Evolutionary conservation across 2,329 filamentous ascomycete species (phyloP), one percentile per base, ranked within the genome.

Genomic region (Dactylellina leptospora): DNA sequence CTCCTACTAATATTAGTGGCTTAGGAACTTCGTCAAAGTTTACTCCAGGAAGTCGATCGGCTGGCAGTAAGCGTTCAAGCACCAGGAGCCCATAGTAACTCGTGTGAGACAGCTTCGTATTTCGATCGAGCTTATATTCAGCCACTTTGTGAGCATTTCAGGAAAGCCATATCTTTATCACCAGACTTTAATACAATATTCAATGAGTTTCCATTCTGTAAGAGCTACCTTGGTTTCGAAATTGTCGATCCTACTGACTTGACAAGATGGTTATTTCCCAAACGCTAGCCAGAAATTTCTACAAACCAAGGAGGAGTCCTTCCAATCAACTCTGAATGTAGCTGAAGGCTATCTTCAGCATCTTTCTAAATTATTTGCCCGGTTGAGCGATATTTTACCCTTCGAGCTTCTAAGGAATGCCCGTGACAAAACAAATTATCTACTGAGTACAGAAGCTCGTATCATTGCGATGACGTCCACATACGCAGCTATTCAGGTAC

Each of bases 381-480:
- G 97, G 79, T 84, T 99, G 50, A 92, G 93, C 75, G 93, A 97
- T 78, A 93, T 96, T 47, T 86, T 93, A 76, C 96, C 95, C 0
- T 99, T 99, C 78, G 95, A 99, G 81, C 93, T 99, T 54, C 82
- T 99, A 62, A 88, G 92, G 55, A 89, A 90, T 61, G 90, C 93
- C 74, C 88, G 90, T 33, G 95, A 99, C 79, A 97, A 96, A 81
- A 90, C 93, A 55, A 97, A 97, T 79, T 99, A 99, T 78, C 86
- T 99, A 4, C 85, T 99, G 30, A 90, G 92, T 4, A 97, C 92
- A 77, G 93, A 97, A 80, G 96, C 96, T n/a, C 89, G 95, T 33
- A 95, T 99, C 74, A 89, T 99, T 75, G 96, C 95, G 66, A 99
- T 99, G 96, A 99, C 95, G 16, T 96, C 93, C 2, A 99, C 96